Base-by-base conservation (phyloP, 1,284 basidiomycete species). In the Marasmius sp. region DNA sequence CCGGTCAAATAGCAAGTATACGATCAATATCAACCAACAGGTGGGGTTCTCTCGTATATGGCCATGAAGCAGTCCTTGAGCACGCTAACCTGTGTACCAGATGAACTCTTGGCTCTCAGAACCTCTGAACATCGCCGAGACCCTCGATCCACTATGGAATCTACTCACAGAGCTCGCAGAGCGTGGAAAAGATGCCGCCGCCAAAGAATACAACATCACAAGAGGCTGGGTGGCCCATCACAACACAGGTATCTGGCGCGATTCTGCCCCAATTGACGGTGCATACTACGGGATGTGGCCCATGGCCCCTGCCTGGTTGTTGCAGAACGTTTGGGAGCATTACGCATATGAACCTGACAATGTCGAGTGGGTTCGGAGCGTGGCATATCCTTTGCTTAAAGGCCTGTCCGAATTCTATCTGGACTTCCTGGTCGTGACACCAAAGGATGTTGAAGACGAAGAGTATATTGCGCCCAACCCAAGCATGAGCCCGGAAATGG, bases 281-380 rank as follows among this genome's bases (percentile, higher is more conserved):
- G 66, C 68, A 3, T 67, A 64, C 43, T 67, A 67, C 41, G 68
- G 68, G 10, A 53, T 66, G 38, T 69, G 68, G 68, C 68, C 66
- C 8, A 60, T 63, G 20, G 65, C 63, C 14, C 58, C 51, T 5
- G 66, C 62, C 14, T 67, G 65, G 65, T 43, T 66, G 36, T 38
- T 66, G 43, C 66, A 67, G 53, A 61, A 65, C 12, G 51, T 65
- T 18, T 68, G 57, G 10, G 67, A 68, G 47, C 67, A 68, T 27
- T 68, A 63, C 33, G 57, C 62, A 37, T 68, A 64, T 47, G 53
- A 68, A 48, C 67, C 67, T 6, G 59, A 60, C 64, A 6, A 62
- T 48, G 20, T 63, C 57, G 12, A 59, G 3, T 68, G 65, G 43
- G 59, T 65, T 22, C 59, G 59, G 38, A 58, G 64, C 10, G 51